phyloP scores from a whole-genome alignment of 257 asterid genomes.

The Solanum paucissectum region DNA sequence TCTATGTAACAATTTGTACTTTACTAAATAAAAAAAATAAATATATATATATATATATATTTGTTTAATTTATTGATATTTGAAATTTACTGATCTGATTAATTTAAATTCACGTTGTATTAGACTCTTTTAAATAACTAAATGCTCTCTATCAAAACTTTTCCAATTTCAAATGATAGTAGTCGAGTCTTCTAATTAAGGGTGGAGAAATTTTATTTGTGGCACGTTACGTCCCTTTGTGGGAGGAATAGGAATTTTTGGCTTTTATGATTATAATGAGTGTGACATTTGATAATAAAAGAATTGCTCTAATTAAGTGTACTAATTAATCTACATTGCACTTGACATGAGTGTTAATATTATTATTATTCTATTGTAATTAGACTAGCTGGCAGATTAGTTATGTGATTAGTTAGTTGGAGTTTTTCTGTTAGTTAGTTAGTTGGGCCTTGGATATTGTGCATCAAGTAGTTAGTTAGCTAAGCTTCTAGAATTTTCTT shows the following conservation, averaged over 20 bases:
- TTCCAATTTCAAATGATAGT: not conserved
- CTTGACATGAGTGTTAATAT: not conserved
- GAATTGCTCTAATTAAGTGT: not conserved
- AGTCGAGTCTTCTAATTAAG: not conserved
- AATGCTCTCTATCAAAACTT: not conserved
- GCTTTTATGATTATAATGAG: not conserved
- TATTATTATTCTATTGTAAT: too few relatives aligned
- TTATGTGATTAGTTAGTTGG: too few relatives aligned
- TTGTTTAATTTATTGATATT: too few relatives aligned
- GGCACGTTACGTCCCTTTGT: too few relatives aligned
- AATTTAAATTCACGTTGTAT: not conserved
- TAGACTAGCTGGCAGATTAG: too few relatives aligned
- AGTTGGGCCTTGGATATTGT: too few relatives aligned
- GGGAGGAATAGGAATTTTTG: not conserved
- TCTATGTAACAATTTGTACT: not conserved
- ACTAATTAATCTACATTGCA: not conserved
- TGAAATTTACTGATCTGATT: rapidly evolving
- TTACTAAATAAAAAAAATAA: too few relatives aligned
- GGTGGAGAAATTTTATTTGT: not conserved
- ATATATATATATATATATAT: too few relatives aligned
- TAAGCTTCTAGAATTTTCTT: too few relatives aligned
- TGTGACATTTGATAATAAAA: not conserved
- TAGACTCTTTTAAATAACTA: not conserved
- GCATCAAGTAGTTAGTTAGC: too few relatives aligned
- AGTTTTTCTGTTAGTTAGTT: too few relatives aligned